These are phyloP conservation scores for Kodamaea sp. DNA, from an alignment of 1,139 yeast genomes.

Conservation along the genomic window DNA sequence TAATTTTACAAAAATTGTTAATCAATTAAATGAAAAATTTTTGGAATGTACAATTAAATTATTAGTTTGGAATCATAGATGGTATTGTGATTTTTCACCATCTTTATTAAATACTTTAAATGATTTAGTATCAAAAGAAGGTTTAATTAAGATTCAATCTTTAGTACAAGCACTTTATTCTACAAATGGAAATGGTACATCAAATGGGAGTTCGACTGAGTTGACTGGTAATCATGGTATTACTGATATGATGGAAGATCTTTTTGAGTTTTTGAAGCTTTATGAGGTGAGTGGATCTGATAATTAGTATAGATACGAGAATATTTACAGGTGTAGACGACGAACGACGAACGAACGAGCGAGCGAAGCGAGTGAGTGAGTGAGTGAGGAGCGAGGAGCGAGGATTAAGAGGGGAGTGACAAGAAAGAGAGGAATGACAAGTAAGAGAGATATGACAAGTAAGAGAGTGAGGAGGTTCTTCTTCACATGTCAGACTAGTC, in stretches of 20 bases:
- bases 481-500: not conserved
- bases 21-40: slow-evolving; percentile 55
- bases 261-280: slow-evolving; percentile 46
- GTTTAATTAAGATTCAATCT: slow-evolving; percentile 70
- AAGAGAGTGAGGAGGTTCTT: too few species aligned
- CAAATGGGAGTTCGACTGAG: slow-evolving; percentile 9
- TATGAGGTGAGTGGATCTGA: slow-evolving; percentile 44
- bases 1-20: slow-evolving; percentile 40
- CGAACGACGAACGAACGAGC: too few species aligned
- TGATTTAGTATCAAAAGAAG: slow-evolving; percentile 69
- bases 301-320: slow-evolving; percentile 19
- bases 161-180: slow-evolving; percentile 73
- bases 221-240: slow-evolving; percentile 51
- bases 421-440: too few species aligned
- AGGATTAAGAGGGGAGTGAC: not conserved
- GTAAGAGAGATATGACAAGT: too few species aligned
- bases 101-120: slow-evolving; percentile 52
- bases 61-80: slow-evolving; percentile 93
- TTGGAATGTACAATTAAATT: slow-evolving; percentile 72
- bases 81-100: slow-evolving; percentile 92
- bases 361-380: too few species aligned
- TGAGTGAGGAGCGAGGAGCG: too few species aligned
- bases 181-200: slow-evolving; percentile 8
- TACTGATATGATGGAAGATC: slow-evolving; percentile 54
- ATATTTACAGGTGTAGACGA: too few species aligned